A percentile compares a stretch with the other conserved stretches of the same genome.
phyloP scores from a whole-genome alignment of 805 yeast species.

The Wickerhamiella australiensis region DNA sequence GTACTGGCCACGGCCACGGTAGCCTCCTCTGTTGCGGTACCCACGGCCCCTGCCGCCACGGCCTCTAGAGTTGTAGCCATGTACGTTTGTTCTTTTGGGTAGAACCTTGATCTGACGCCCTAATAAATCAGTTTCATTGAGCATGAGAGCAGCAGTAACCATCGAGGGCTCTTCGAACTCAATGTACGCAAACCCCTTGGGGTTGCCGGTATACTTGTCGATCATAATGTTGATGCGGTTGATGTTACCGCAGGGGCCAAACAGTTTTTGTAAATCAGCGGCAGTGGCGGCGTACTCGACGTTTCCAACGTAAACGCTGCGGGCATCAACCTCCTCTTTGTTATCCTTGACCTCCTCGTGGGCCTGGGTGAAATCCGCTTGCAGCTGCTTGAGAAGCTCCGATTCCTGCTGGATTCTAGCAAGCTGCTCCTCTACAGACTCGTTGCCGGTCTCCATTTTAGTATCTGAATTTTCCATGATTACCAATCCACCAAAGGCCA shows the following conservation, averaged over 20 bases:
- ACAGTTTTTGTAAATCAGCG: conserved; percentile 64
- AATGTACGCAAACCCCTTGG: conserved; percentile 78
- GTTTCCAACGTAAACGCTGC: conserved; percentile 72
- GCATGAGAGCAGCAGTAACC: conserved; percentile 51
- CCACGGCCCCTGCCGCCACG: conserved; percentile 37
- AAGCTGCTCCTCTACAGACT: conserved; percentile 11
- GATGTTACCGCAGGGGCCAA: conserved; percentile 56
- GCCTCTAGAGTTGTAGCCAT: conserved; percentile 47
- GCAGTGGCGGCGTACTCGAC: conserved; percentile 74
- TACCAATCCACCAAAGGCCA: background rate
- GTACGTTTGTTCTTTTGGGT: conserved; percentile 71
- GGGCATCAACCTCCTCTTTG: conserved; percentile 57
- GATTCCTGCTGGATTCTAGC: conserved; percentile 49
- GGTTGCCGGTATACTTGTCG: conserved; percentile 56
- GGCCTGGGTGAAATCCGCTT: conserved; percentile 36
- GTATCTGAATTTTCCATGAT: conserved; percentile 1
- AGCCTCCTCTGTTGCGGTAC: conserved; percentile 30
- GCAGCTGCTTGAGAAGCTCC: conserved; percentile 47
- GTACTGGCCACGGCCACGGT: conserved; percentile 33
- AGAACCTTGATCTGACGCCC: conserved; percentile 63
- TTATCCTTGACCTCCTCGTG: conserved; percentile 34
- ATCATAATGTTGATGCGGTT: conserved; percentile 67
- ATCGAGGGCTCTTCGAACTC: conserved; percentile 63
- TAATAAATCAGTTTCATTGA: conserved; percentile 53
- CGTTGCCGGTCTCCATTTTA: background rate